Evolutionary conservation across 371 early-diverging fungal genomes (phyloP).

Genomic region (Encephalitozoon romaleae): DNA sequence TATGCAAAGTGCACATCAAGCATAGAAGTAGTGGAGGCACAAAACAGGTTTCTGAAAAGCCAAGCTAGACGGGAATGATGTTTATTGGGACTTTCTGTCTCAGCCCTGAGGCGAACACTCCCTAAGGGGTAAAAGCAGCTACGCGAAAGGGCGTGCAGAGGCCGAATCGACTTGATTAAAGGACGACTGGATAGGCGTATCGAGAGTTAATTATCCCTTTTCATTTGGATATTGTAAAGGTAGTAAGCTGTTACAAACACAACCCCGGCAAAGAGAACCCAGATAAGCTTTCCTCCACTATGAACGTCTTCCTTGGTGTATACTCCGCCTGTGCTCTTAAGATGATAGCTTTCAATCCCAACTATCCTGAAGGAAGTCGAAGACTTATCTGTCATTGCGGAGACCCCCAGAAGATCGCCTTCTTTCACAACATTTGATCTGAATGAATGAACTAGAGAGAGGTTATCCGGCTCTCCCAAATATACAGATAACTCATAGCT

Average conservation of each 20-base stretch:
- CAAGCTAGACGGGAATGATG: neutral
- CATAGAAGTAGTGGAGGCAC: slow-evolving; percentile 69
- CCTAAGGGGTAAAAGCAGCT: too few relatives aligned
- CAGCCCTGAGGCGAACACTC: too few relatives aligned
- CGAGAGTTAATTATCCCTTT: neutral
- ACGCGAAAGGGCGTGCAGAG: too few relatives aligned
- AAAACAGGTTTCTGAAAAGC: slow-evolving; percentile 65
- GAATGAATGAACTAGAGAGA: neutral
- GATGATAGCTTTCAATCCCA: neutral
- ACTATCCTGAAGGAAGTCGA: neutral
- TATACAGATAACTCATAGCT: neutral
- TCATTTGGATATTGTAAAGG: slow-evolving; percentile 1
- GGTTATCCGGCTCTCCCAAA: neutral
- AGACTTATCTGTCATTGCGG: neutral
- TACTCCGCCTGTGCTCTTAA: neutral
- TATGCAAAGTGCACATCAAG: slow-evolving; percentile 77
- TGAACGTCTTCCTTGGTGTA: neutral
- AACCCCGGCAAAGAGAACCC: neutral
- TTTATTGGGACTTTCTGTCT: too few relatives aligned
- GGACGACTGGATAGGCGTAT: too few relatives aligned
- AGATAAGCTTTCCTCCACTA: neutral
- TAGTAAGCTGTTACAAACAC: neutral
- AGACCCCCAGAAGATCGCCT: neutral
- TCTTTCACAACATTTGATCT: neutral
- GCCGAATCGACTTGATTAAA: too few relatives aligned